A percentile compares a stretch with the other conserved stretches of the same genome.
phyloP scores from a whole-genome alignment of 2,329 filamentous ascomycete genomes.

The Lachnellula willkommii region DNA sequence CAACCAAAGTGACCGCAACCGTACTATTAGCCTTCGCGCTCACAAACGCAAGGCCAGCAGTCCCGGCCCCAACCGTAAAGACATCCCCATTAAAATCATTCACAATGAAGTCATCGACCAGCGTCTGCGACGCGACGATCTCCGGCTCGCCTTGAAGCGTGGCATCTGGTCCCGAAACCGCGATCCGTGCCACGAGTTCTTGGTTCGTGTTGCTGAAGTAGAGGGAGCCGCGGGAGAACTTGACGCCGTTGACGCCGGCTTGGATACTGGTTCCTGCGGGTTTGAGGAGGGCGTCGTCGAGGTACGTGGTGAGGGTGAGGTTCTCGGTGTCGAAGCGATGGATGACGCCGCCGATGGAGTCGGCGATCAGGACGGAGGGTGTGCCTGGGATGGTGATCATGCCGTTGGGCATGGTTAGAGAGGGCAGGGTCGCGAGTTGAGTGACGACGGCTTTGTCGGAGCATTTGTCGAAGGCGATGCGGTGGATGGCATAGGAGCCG shows the following conservation, averaged over 20 bases:
- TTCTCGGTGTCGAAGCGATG: not conserved
- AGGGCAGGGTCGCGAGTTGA: not conserved
- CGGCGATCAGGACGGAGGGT: constrained; percentile 2
- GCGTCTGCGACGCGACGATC: not conserved
- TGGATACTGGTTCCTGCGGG: not conserved
- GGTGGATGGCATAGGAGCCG: constrained; percentile 2
- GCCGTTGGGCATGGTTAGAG: not conserved
- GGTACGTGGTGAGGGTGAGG: not conserved
- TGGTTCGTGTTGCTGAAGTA: constrained; percentile 6
- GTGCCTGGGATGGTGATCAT: constrained; percentile 1
- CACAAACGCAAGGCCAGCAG: not conserved
- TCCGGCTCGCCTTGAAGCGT: not conserved
- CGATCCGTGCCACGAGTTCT: not conserved
- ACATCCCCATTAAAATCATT: constrained; percentile 1
- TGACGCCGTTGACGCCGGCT: constrained; percentile 4
- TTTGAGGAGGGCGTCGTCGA: constrained; percentile 5
- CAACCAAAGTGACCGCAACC: not conserved
- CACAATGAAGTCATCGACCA: constrained; percentile 5
- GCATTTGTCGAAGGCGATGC: not conserved
- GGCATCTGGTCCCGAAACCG: not conserved
- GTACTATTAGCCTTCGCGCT: not conserved
- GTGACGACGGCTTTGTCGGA: not conserved
- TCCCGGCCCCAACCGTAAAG: not conserved
- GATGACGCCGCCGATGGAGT: not conserved
- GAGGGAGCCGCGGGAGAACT: not conserved